Base-by-base conservation (phyloP, 768 basidiomycete genomes). In the Royoungia palumana region DNA sequence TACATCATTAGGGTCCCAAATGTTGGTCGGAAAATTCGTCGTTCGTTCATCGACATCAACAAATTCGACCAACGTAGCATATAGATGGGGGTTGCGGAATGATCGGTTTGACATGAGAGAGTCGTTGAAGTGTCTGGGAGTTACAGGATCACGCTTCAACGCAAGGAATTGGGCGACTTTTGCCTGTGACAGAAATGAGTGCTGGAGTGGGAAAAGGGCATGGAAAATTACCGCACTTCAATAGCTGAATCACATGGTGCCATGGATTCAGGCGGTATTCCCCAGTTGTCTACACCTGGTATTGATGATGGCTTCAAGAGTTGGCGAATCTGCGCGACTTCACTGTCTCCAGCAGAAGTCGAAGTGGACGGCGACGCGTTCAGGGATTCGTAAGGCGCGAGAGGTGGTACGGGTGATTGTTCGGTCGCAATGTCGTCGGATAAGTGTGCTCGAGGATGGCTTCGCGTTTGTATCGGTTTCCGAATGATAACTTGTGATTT, bases 61-160 rank as follows among this genome's bases (percentile, higher is more conserved):
- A 63, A 94, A 96, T 62, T 96, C 91, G 53, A 99, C 94, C 2
- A 99, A 81, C 59, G 93, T 93, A 12, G 89, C 76, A 67, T 95
- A 96, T n/a, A 98, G 80, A 61, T 96, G 91, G 0, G 95, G 95
- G 61, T 99, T 99, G 22, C 93, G 83, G 70, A 98, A 99, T 5
- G 92, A 85, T 37, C 91, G 85, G 56, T 89, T 91, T 8, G 85
- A 81, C 84, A 97, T 91, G 35, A 99, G 78, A 2, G 90, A 90
- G 66, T 96, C 93, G 66, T 98, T 99, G 73, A 96, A 97, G 67
- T 96, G 94, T 57, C 85, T 83, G 1, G 88, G 86, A 58, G 79
- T 77, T 2, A 53, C 51, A 10, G 79, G 62, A 58, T 84, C 77
- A 24, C 73, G 68, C 65, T 93, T 91, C 40, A 97, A 75, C 1